A percentile compares a stretch with the other conserved stretches of the same genome.
Conservation (phyloP, 306 rosid genomes). For the Prunus campanulata region DNA sequence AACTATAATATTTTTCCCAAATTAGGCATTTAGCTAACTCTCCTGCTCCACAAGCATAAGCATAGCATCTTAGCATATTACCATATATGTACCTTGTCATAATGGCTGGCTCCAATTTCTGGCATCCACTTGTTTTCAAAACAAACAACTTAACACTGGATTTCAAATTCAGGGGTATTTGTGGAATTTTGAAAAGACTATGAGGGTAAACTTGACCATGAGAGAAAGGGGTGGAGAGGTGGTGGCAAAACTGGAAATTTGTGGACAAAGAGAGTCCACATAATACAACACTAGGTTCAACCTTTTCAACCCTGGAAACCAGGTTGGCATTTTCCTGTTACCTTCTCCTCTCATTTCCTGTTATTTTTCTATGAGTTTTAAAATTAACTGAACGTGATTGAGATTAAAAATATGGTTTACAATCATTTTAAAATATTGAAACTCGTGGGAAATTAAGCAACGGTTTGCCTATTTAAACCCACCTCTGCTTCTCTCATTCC, state of each 20-base stretch:
- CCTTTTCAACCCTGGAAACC: neutral
- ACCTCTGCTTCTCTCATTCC: slow-evolving; percentile 25
- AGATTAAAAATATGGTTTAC: neutral
- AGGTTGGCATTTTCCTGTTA: neutral
- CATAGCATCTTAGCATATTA: neutral
- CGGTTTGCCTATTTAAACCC: slow-evolving; percentile 52
- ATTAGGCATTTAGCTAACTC: neutral
- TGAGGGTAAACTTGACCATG: slow-evolving; percentile 11
- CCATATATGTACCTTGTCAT: neutral
- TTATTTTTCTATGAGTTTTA: neutral
- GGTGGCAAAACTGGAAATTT: slow-evolving; percentile 29
- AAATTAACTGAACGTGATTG: slow-evolving; percentile 8
- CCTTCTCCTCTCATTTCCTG: slow-evolving; percentile 2
- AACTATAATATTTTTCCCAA: neutral
- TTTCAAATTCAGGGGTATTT: slow-evolving; percentile 7
- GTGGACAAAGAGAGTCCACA: slow-evolving; percentile 25
- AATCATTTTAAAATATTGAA: neutral
- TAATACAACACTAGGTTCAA: slow-evolving; percentile 8
- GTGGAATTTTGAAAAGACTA: slow-evolving; percentile 5
- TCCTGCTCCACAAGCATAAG: neutral
- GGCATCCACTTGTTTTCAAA: slow-evolving; percentile 1
- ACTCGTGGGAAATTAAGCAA: slow-evolving; percentile 18
- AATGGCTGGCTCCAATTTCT: neutral
- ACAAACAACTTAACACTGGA: neutral
- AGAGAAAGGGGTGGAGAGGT: slow-evolving; percentile 17